Conservation (phyloP, 345 rosid genomes). For the Salix udensis region DNA sequence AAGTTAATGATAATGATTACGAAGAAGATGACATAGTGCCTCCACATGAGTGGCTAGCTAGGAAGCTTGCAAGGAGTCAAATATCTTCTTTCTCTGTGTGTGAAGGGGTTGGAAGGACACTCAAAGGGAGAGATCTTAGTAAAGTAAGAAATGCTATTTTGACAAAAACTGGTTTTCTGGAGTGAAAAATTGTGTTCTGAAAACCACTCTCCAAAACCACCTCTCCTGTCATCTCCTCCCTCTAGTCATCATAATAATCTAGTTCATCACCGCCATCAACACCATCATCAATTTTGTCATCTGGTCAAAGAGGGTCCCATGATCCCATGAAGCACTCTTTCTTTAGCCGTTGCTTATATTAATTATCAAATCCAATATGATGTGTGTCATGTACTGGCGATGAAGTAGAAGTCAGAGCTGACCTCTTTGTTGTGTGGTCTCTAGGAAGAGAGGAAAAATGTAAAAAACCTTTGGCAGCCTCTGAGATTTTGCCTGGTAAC, state of each 20-base stretch:
- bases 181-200: conserved; percentile 28
- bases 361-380: conserved; percentile 4
- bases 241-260: background rate
- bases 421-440: conserved; percentile 21
- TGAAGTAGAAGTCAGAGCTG: conserved; percentile 22
- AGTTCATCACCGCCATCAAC: background rate
- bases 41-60: conserved; percentile 96
- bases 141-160: conserved; percentile 81
- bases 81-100: conserved; percentile 87
- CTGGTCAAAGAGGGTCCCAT: conserved; percentile 5
- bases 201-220: conserved; percentile 10
- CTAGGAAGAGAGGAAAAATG: background rate
- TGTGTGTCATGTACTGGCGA: background rate
- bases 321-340: conserved; percentile 28
- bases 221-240: background rate
- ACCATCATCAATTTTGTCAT: conserved; percentile 32
- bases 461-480: conserved; percentile 10
- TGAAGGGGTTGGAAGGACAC: conserved; percentile 92
- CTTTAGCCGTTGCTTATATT: conserved; percentile 11
- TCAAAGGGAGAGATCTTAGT: conserved; percentile 97
- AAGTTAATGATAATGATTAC: conserved; percentile 2
- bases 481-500: conserved; percentile 37
- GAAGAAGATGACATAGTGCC: conserved; percentile 48
- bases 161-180: conserved; percentile 86
- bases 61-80: conserved; percentile 66